A percentile compares a stretch with the other conserved stretches of the same genome.
Conservation (phyloP, 176 grass and related monocot species). For the Guadua angustifolia region DNA sequence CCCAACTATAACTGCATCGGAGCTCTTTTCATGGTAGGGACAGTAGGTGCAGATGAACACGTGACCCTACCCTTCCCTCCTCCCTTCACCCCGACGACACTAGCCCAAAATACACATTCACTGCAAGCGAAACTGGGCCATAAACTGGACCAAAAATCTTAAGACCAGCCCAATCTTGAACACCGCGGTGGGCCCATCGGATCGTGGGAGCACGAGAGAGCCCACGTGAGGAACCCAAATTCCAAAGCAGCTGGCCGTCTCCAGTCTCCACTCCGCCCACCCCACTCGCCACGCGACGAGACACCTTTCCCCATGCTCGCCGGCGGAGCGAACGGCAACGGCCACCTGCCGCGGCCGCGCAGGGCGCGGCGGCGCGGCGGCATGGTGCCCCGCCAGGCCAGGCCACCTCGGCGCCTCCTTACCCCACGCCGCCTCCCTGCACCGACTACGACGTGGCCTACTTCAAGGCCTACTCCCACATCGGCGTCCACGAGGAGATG, state of each 20-base stretch:
- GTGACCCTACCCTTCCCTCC: too few species aligned
- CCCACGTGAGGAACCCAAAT: neutral
- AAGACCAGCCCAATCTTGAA: neutral
- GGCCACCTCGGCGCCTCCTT: neutral
- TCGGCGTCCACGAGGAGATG: slow-evolving; percentile 96
- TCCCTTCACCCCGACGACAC: too few species aligned
- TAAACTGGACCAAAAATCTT: neutral
- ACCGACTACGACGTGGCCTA: slow-evolving; percentile 90
- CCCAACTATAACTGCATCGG: too few species aligned
- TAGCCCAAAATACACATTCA: neutral
- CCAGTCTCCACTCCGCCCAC: neutral
- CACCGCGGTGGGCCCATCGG: neutral
- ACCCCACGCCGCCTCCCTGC: slow-evolving; percentile 59
- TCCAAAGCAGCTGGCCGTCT: neutral
- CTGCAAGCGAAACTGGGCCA: neutral
- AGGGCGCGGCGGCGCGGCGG: slow-evolving; percentile 56
- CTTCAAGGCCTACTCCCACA: slow-evolving; percentile 89
- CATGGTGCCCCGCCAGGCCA: slow-evolving; percentile 14
- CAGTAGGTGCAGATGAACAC: too few species aligned
- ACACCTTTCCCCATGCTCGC: slow-evolving; percentile 55
- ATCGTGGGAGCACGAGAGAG: neutral
- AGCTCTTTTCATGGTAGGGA: too few species aligned
- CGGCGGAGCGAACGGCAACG: slow-evolving; percentile 54
- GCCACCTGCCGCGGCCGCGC: slow-evolving; percentile 55
- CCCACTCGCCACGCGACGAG: slow-evolving; percentile 10